Base-by-base conservation (phyloP, 164 flowering plant genomes). In the Liriodendron chinense region DNA sequence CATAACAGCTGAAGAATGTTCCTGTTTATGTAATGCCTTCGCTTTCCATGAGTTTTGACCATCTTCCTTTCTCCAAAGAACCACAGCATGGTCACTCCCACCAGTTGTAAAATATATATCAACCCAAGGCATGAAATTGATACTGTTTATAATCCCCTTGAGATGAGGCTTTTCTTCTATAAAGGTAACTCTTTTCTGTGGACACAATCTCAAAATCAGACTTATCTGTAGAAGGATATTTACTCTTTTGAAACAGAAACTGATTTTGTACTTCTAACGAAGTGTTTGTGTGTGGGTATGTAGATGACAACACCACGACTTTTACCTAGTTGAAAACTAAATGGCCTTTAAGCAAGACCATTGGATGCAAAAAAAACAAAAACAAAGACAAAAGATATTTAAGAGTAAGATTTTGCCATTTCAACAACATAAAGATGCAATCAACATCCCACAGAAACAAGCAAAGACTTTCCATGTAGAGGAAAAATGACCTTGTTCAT, bases 1-100 rank as follows among this genome's bases (percentile, higher is more conserved):
- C 99, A 96, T 96, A 6, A 96, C 98, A 76, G 98, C 92, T 62
- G 98, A 90, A 49, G 96, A 87, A 84, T 96, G 99, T 47, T 80
- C 9, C 79, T 83, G 82, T 78, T 89, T 86, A 76, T 96, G 99
- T 80, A 96, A 64, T 1, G 80, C 50, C 82, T 89, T 88, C 24
- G 93, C 89, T 80, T 91, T 94, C 97, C 96, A 94, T 47, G 69
- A 75, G 68, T 79, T 81, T n/a, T 80, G 88, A 22, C 76, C 87
- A 70, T 84, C 89, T 68, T 74, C 86, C 72, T 87, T 95, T 63
- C 71, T 87, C 98, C 99, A 94, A 48, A 89, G 78, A 16, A 96
- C 69, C 63, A 96, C 98, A 76, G 91, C 94, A 83, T 94, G 98
- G 83, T 94, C 98, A 78, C 94, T 91, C 13, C 98, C 98, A 69